Evolutionary conservation across 176 grass and related monocot genomes (phyloP), one percentile per base, ranked within the genome.

Genomic region (Eragrostis curvula): DNA sequence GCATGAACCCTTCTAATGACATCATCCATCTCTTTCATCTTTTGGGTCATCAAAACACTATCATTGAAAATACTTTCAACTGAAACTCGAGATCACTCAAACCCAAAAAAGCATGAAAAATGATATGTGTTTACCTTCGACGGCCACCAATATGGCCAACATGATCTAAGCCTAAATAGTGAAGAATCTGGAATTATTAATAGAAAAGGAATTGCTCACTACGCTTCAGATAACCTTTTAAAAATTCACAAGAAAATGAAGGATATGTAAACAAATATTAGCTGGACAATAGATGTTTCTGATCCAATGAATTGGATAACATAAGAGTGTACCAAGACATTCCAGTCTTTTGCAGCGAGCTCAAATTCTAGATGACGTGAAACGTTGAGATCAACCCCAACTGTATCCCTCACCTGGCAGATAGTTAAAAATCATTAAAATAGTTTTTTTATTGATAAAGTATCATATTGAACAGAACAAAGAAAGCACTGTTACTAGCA

Each of bases 21-120:
- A 74, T 93, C 88, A 90, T 98, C 93, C 90, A 98, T 98, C 66
- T 98, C 96, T 79, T 93, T 98, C 72, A 98, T 89, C 84, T 95
- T 98, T 82, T 86, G 87, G 58, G 85, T 25, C 96, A 98, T 98
- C 84, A 95, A 85, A 63, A 77, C 70, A 76, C 96, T 98, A 83
- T 79, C 24, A 80, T 77, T 85, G 28, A 70, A 78, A n/a, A n/a
- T 59, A 61, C 3, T 77, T 88, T 60, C 30, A 87, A 56, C n/a
- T 46, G 40, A 83, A 77, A 84, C 20, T 48, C 63, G 12, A 27
- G 18, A 80, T 51, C 49, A 76, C 4, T 48, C 44, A 72, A 78
- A 70, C 36, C 18, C 11, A 6, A 42, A 14, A 77, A 69, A 79
- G 24, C 23, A 79, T 85, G 23, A 73, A 66, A 79, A 18, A 11